Evolutionary conservation across 1,139 yeast species (phyloP).

Genomic region (Debaryomyces udenii): DNA sequence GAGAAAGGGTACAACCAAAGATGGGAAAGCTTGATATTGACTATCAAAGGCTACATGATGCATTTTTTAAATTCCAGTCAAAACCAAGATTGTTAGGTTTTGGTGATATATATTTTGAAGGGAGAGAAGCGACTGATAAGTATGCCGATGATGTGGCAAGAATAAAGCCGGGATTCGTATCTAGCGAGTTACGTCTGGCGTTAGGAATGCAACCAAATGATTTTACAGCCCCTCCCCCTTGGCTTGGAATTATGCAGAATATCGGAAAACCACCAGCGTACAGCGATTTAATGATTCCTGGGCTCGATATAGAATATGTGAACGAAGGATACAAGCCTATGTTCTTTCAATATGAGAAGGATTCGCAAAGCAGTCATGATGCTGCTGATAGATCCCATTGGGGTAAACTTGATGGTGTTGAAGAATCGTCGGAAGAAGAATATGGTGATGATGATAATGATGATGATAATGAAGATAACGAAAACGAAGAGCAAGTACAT

Average conservation of each 20-base stretch:
- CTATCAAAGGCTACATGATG: slow-evolving; percentile 78
- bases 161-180: slow-evolving; percentile 70
- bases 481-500: slow-evolving; percentile 10
- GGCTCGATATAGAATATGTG: slow-evolving; percentile 45
- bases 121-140: slow-evolving; percentile 61
- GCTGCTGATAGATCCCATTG: slow-evolving; percentile 29
- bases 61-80: slow-evolving; percentile 80
- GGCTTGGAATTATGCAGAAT: slow-evolving; percentile 73
- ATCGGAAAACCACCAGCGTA: slow-evolving; percentile 89
- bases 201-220: slow-evolving; percentile 66
- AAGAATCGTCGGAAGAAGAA: slow-evolving; percentile 34
- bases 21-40: slow-evolving; percentile 87
- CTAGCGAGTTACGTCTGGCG: slow-evolving; percentile 62
- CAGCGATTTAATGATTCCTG: slow-evolving; percentile 62
- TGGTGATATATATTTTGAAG: slow-evolving; percentile 85
- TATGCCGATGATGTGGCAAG: slow-evolving; percentile 35
- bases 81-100: slow-evolving; percentile 67
- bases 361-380: slow-evolving; percentile 30
- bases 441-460: slow-evolving; percentile 23
- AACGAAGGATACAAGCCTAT: slow-evolving; percentile 38
- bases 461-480: slow-evolving; percentile 15
- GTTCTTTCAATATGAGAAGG: slow-evolving; percentile 17
- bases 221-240: slow-evolving; percentile 64
- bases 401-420: slow-evolving; percentile 45
- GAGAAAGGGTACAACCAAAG: slow-evolving; percentile 89